These are phyloP conservation scores for Stylosanthes scabra DNA, from an alignment of 331 rosid genomes.

Conservation along the genomic window DNA sequence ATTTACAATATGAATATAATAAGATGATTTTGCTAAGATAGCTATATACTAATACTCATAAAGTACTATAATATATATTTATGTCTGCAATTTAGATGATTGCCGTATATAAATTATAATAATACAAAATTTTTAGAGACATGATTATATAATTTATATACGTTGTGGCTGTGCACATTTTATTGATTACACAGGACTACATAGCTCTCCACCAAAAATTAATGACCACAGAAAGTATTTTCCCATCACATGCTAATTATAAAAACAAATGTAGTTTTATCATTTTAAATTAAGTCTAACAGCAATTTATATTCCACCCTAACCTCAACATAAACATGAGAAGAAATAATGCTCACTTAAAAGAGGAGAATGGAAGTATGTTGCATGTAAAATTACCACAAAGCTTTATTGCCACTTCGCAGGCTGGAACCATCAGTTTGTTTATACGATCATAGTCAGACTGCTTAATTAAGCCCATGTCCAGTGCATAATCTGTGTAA, in stretches of 20 bases:
- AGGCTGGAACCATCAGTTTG: constrained; percentile 70
- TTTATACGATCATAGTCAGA: constrained; percentile 67
- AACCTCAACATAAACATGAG: constrained; percentile 7
- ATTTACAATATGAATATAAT: constrained; percentile 1
- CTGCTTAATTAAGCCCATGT: constrained; percentile 72
- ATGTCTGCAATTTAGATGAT: constrained; percentile 5
- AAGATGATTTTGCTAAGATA: constrained; percentile 4
- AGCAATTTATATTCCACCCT: constrained; percentile 4
- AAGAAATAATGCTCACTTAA: constrained; percentile 10
- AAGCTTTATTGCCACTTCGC: constrained; percentile 80
- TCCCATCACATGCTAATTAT: neutral
- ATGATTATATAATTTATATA: neutral
- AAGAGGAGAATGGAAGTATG: constrained; percentile 29
- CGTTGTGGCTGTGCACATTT: neutral
- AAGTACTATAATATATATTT: constrained; percentile 11
- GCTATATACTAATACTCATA: neutral
- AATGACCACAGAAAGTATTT: too few relatives aligned
- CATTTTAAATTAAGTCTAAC: neutral
- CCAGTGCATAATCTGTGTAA: constrained; percentile 89
- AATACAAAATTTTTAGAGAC: neutral
- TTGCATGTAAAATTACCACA: constrained; percentile 69
- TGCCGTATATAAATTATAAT: neutral
- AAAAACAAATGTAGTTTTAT: neutral
- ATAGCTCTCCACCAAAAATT: neutral
- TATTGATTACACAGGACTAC: constrained; percentile 2